A percentile compares a stretch with the other conserved stretches of the same genome.
Evolutionary conservation across 139 green algal genomes (phyloP).

Genomic region (Ettlia oleoabundans): DNA sequence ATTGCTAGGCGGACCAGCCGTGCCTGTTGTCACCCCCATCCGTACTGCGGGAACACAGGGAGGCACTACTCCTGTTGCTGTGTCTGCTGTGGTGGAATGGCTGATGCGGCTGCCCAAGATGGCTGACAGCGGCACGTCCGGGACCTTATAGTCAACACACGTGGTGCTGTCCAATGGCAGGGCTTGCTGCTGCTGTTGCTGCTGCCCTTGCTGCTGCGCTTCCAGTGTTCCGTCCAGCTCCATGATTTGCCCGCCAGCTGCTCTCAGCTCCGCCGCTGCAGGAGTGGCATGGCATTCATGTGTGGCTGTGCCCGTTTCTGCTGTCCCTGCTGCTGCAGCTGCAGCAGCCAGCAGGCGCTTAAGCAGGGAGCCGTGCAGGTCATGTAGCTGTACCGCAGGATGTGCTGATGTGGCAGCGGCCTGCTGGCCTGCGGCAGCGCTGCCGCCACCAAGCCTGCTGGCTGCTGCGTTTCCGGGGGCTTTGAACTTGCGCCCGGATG

Average conservation of each 20-base stretch:
- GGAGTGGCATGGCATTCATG: too few species aligned
- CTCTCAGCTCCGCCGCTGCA: background rate
- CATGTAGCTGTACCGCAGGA: constrained; percentile 21
- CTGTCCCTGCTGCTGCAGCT: constrained; percentile 10
- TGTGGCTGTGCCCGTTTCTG: too few species aligned
- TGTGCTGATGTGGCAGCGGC: background rate
- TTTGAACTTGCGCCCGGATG: constrained; percentile 22
- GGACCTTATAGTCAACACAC: background rate
- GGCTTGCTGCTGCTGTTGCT: background rate
- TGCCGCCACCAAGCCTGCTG: constrained; percentile 2
- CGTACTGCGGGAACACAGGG: too few species aligned
- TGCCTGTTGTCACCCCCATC: too few species aligned
- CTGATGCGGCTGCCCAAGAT: background rate
- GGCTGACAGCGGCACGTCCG: background rate
- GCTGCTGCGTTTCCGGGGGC: background rate
- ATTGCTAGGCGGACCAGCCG: too few species aligned
- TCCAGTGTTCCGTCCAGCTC: too few species aligned
- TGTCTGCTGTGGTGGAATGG: background rate
- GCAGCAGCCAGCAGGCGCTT: constrained; percentile 12
- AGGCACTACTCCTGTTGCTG: background rate
- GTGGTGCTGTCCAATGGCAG: constrained; percentile 24
- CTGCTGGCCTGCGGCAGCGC: background rate
- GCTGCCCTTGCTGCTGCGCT: background rate
- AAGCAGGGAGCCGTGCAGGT: constrained; percentile 15
- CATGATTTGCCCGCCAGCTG: background rate